Evolutionary conservation across 2,329 filamentous ascomycete species (phyloP).

Genomic region (Zymoseptoria tritici): DNA sequence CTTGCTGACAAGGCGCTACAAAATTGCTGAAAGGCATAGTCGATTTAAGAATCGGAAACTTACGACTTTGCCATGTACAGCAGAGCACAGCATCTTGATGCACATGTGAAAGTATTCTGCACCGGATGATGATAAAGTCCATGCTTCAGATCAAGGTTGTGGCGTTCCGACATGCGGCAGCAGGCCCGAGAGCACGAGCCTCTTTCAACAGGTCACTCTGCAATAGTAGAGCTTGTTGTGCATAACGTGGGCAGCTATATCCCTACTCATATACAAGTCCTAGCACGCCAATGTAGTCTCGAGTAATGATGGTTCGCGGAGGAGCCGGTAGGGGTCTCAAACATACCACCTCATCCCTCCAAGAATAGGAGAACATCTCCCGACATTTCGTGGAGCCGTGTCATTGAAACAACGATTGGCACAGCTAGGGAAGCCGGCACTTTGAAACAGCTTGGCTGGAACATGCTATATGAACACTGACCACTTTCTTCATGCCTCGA

Average conservation of each 20-base stretch:
- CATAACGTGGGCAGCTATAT: not conserved
- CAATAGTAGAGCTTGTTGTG: not conserved
- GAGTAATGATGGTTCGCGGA: not conserved
- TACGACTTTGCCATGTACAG: no score
- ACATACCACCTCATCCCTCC: not conserved
- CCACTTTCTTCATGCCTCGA: not conserved
- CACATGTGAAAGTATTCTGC: not conserved
- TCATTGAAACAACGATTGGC: not conserved
- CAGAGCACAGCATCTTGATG: no score
- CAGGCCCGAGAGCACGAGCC: not conserved
- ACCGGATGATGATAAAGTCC: not conserved
- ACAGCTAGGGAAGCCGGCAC: not conserved
- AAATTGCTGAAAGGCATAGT: not conserved
- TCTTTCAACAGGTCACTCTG: not conserved
- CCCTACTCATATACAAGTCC: not conserved
- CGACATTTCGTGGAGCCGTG: not conserved
- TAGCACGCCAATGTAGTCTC: not conserved
- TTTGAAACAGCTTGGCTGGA: not conserved
- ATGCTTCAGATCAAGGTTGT: not conserved
- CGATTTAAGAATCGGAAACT: no score
- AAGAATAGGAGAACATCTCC: not conserved
- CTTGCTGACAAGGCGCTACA: not conserved
- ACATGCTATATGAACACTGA: not conserved
- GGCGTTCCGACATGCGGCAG: not conserved
- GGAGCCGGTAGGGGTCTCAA: not conserved